Conservation (phyloP, 306 rosid genomes). For the Rubus parviflorus region DNA sequence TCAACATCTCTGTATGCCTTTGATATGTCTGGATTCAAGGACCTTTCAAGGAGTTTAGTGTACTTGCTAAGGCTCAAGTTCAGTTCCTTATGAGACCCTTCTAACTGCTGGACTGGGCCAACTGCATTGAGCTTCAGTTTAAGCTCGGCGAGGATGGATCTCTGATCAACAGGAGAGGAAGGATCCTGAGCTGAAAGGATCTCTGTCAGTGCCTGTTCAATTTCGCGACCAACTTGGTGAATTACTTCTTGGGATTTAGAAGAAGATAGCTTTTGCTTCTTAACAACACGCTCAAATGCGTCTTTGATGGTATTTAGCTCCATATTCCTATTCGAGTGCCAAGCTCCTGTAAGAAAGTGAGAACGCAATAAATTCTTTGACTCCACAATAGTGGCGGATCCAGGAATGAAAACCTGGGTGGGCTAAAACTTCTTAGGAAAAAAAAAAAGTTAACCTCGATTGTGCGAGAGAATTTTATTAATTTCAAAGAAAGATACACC, state of each 20-base stretch:
- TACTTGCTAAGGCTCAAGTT: conserved; percentile 54
- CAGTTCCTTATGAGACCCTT: conserved; percentile 69
- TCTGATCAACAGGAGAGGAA: conserved; percentile 46
- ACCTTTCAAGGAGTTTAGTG: conserved; percentile 61
- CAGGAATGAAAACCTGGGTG: no score
- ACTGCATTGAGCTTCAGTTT: conserved; percentile 55
- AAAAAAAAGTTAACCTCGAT: no score
- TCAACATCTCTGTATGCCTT: conserved; percentile 80
- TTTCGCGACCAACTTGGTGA: conserved; percentile 65
- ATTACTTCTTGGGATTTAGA: conserved; percentile 67
- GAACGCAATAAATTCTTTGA: background rate
- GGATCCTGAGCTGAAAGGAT: conserved; percentile 51
- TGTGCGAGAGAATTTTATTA: no score
- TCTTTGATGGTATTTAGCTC: conserved; percentile 66
- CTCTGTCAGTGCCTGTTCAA: conserved; percentile 58
- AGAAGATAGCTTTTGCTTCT: conserved; percentile 76
- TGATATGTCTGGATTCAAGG: conserved; percentile 70
- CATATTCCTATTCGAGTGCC: conserved; percentile 42
- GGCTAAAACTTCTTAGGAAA: no score
- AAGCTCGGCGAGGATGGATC: conserved; percentile 56
- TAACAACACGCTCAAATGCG: conserved; percentile 76
- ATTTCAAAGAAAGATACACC: no score
- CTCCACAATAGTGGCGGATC: background rate
- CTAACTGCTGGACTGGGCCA: conserved; percentile 56
- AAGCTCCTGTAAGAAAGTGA: conserved; percentile 45